A percentile compares a stretch with the other conserved stretches of the same genome.
These are phyloP conservation scores for Phytophthora melonis DNA, from an alignment of 352 stramenopile genomes.

Conservation along the genomic window DNA sequence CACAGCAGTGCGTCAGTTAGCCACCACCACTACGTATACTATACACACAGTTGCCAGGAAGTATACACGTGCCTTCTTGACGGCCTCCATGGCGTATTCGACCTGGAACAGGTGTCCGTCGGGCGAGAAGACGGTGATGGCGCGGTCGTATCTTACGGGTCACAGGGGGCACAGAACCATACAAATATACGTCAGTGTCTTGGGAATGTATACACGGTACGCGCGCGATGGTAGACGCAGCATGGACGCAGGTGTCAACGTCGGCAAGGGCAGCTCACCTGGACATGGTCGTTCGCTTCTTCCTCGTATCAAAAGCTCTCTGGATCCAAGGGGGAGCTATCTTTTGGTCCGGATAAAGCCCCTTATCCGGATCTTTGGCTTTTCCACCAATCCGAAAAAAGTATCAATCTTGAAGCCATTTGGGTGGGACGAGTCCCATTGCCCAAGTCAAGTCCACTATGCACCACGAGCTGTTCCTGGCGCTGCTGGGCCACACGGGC, in stretches of 20 bases:
- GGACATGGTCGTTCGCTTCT: conserved; percentile 42
- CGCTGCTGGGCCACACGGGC: conserved; percentile 70
- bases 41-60: not conserved
- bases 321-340: conserved; percentile 43
- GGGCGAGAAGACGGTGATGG: conserved; percentile 99
- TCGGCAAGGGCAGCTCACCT: conserved; percentile 33
- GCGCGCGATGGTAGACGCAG: not conserved
- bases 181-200: conserved; percentile 5
- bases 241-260: no score
- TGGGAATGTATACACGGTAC: not conserved
- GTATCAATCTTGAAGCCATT: conserved; percentile 11
- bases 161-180: not conserved
- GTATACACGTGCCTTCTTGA: conserved; percentile 89
- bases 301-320: conserved; percentile 25
- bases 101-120: conserved; percentile 99
- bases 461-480: conserved; percentile 85
- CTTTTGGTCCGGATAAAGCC: conserved; percentile 8
- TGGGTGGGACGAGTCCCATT: not conserved
- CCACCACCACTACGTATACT: conserved; percentile 4
- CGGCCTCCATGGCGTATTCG: conserved; percentile 99
- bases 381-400: not conserved
- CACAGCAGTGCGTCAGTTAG: not conserved
- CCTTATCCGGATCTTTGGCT: not conserved
- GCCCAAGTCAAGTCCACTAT: conserved; percentile 31
- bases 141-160: conserved; percentile 96